These are phyloP conservation scores for Pulveroboletus sp. DNA, from an alignment of 768 basidiomycete genomes.

Conservation along the genomic window DNA sequence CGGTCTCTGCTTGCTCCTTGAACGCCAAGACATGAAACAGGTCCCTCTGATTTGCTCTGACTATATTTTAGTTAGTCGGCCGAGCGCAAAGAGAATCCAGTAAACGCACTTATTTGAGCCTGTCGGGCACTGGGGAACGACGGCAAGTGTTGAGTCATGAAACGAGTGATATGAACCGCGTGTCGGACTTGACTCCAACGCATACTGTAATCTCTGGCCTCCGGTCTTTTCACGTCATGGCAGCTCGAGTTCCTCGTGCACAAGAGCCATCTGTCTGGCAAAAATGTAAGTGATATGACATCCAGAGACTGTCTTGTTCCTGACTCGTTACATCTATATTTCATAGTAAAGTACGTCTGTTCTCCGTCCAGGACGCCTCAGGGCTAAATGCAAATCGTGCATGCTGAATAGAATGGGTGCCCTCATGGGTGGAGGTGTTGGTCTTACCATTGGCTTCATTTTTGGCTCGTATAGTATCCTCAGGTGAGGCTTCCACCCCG, in stretches of 20 bases:
- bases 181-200: slow-evolving; percentile 3
- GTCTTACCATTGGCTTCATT: slow-evolving; percentile 94
- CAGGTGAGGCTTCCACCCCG: slow-evolving; percentile 46
- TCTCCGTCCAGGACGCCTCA: not conserved
- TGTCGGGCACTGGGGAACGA: slow-evolving; percentile 75
- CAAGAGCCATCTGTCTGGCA: slow-evolving; percentile 68
- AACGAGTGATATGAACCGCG: not conserved
- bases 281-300: slow-evolving; percentile 49
- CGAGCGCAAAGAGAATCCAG: not conserved
- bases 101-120: slow-evolving; percentile 77
- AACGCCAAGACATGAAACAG: slow-evolving; percentile 69
- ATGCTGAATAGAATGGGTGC: slow-evolving; percentile 74
- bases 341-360: slow-evolving; percentile 54
- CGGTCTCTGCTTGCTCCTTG: slow-evolving; percentile 69
- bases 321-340: slow-evolving; percentile 7
- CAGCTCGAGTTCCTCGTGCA: slow-evolving; percentile 32
- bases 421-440: slow-evolving; percentile 88
- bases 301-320: not conserved
- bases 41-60: slow-evolving; percentile 83
- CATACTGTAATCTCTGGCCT: not conserved
- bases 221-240: slow-evolving; percentile 15
- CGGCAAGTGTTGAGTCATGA: slow-evolving; percentile 28
- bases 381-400: slow-evolving; percentile 4
- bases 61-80: slow-evolving; percentile 36
- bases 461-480: slow-evolving; percentile 93